Base-by-base conservation (phyloP, 1,284 basidiomycete genomes). In the Ceratobasidium sp. region DNA sequence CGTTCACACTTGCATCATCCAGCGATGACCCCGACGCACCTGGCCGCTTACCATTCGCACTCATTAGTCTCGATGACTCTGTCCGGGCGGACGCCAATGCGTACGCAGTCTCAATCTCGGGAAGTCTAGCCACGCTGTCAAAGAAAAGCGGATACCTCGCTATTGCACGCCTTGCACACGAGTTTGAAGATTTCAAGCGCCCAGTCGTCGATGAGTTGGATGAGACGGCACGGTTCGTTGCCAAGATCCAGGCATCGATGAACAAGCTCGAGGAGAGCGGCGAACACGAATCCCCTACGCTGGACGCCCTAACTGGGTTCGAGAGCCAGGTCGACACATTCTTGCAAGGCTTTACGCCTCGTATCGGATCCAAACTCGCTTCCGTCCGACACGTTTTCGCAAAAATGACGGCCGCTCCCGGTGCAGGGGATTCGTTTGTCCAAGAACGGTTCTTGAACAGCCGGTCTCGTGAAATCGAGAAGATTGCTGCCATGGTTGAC, bases 41-140 rank as follows among this genome's bases (percentile, higher is more conserved):
- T 54, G 62, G 62, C 31, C 52, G 60, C 13, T 49, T 73, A 1
- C 84, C 87, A 0, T 84, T 92, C 73, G 88, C 91, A 67, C 80
- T 87, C 15, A 75, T 79, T 7, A 77, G 78, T n/a, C 77, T 93
- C 20, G 91, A 94, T 74, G 83, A 84, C 53, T 80, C 80, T 38
- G 88, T 93, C 34, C 88, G 92, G 2, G 77, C 82, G 13, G 87
- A 92, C 74, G 85, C 84, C 27, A 94, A 94, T 75, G 80, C 83
- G 5, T 86, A 86, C 73, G 81, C 86, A 29, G 84, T 91, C 76
- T 81, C 81, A 55, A 82, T 94, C 17, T 82, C 82, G 5, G 86
- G 87, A 13, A 82, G 81, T 27, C 70, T 87, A 27, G 84, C 86
- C 69, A 77, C 20, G 17, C 50, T 65, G 17, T 34, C 62, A 13